Evolutionary conservation across 352 stramenopile genomes (phyloP).

Genomic region (Phytophthora capsici): DNA sequence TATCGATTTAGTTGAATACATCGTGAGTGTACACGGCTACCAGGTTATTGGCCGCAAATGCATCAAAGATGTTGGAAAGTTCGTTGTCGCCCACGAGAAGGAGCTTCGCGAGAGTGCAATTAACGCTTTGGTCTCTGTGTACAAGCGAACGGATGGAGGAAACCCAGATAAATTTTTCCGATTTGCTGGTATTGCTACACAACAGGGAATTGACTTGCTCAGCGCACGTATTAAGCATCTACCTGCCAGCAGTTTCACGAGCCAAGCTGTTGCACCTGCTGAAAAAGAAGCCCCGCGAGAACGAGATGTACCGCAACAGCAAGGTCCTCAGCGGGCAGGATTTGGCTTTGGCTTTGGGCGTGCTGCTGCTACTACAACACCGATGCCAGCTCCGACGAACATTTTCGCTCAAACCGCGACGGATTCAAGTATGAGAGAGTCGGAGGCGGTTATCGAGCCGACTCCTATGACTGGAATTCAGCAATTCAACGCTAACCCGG

Average conservation of each 20-base stretch:
- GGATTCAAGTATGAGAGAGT: not conserved
- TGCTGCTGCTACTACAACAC: constrained; percentile 13
- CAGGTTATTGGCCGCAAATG: constrained; percentile 73
- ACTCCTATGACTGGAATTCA: constrained; percentile 43
- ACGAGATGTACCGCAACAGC: constrained; percentile 19
- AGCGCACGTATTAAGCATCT: constrained; percentile 81
- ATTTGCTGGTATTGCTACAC: constrained; percentile 69
- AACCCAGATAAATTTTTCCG: constrained; percentile 85
- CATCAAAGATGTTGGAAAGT: constrained; percentile 84
- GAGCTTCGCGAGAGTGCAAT: constrained; percentile 84
- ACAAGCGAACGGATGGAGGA: constrained; percentile 58
- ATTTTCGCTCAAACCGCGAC: constrained; percentile 8
- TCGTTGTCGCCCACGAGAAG: constrained; percentile 80
- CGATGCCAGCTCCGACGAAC: constrained; percentile 3
- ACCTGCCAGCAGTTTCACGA: constrained; percentile 45
- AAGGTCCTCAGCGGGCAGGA: constrained; percentile 26
- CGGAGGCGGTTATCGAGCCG: constrained; percentile 12
- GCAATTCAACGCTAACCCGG: constrained; percentile 32
- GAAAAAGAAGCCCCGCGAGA: constrained; percentile 14
- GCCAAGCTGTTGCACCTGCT: constrained; percentile 17
- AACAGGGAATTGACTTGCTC: constrained; percentile 86
- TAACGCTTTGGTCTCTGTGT: constrained; percentile 74
- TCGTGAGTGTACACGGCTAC: constrained; percentile 67
- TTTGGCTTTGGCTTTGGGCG: constrained; percentile 45
- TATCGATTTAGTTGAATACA: constrained; percentile 83